A percentile compares a stretch with the other conserved stretches of the same genome.
phyloP scores from a whole-genome alignment of 2,329 filamentous ascomycete genomes.

The Podosphaera fusca region DNA sequence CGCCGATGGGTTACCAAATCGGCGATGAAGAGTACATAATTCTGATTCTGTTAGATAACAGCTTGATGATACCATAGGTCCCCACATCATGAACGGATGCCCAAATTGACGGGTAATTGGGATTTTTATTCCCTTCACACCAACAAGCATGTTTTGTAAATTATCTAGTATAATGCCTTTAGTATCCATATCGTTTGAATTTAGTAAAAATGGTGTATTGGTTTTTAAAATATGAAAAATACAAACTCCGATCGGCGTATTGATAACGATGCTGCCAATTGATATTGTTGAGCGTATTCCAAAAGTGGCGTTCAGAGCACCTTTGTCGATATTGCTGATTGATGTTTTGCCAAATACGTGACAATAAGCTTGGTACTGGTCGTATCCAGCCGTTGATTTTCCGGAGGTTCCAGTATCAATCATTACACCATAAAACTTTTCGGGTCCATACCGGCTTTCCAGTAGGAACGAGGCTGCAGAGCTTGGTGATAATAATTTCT shows the following conservation, averaged over 20 bases:
- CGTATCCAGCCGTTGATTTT: no score
- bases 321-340: no score
- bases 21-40: neutral
- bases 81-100: neutral
- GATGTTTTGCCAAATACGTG: no score
- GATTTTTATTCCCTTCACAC: no score
- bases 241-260: neutral
- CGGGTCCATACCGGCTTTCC: no score
- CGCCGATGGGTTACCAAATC: neutral
- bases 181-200: neutral
- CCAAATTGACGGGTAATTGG: no score
- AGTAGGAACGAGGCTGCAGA: no score
- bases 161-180: neutral
- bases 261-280: neutral
- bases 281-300: neutral
- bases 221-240: neutral
- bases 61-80: neutral
- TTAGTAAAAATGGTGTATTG: neutral
- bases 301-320: neutral
- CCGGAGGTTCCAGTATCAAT: no score
- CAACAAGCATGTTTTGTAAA: neutral
- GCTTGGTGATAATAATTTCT: no score
- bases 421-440: no score
- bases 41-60: neutral
- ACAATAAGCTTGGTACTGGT: no score